These are phyloP conservation scores for Fibroporia radiculosa DNA, from an alignment of 768 basidiomycete species.

Conservation along the genomic window DNA sequence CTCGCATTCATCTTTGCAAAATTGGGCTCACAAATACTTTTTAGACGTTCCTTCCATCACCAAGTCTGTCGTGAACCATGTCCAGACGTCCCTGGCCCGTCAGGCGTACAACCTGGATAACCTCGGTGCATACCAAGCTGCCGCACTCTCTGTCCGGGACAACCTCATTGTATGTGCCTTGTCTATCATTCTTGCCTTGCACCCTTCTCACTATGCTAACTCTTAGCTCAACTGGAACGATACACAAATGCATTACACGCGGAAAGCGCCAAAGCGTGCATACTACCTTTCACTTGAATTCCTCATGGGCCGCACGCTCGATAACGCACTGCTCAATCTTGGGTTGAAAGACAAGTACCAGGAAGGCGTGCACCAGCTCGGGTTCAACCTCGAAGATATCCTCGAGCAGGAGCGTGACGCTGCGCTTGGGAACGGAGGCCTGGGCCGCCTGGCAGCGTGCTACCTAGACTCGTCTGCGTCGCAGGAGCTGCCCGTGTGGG, in stretches of 20 bases:
- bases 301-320: constrained; percentile 75
- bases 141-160: constrained; percentile 83
- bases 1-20: no score
- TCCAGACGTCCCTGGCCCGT: constrained; percentile 84
- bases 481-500: constrained; percentile 90
- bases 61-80: constrained; percentile 72
- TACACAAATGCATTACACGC: constrained; percentile 68
- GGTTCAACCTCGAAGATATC: constrained; percentile 85
- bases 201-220: background rate
- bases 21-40: background rate
- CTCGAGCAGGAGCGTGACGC: constrained; percentile 90
- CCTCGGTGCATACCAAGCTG: constrained; percentile 86
- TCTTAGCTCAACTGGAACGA: constrained; percentile 76
- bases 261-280: constrained; percentile 80
- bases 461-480: constrained; percentile 92
- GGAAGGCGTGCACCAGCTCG: constrained; percentile 64
- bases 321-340: constrained; percentile 82
- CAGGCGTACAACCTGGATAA: constrained; percentile 86
- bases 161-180: constrained; percentile 76
- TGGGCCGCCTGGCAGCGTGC: constrained; percentile 94
- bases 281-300: constrained; percentile 97
- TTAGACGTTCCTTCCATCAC: constrained; percentile 58
- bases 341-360: constrained; percentile 72
- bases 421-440: constrained; percentile 89
- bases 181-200: constrained; percentile 4